phyloP scores from a whole-genome alignment of 1,284 basidiomycete genomes.

The Malassezia restricta region DNA sequence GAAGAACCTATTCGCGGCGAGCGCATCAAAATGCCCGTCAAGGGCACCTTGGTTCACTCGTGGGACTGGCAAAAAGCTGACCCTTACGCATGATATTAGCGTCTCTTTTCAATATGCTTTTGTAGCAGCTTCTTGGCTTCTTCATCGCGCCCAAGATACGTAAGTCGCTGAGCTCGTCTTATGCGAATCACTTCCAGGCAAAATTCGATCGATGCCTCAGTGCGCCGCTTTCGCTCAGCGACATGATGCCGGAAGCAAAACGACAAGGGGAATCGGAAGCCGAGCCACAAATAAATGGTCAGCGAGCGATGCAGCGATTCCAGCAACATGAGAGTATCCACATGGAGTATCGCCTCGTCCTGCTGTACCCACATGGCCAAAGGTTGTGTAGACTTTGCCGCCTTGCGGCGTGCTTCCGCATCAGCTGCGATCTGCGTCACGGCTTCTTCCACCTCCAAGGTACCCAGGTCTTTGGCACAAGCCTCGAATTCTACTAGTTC shows the following conservation, averaged over 20 bases:
- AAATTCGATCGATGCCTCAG: slow-evolving; percentile 59
- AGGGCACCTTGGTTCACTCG: slow-evolving; percentile 13
- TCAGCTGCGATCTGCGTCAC: background rate
- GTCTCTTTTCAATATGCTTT: background rate
- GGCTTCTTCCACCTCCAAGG: slow-evolving; percentile 45
- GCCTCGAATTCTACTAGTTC: slow-evolving; percentile 47
- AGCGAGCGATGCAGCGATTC: slow-evolving; percentile 73
- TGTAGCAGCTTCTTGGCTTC: background rate
- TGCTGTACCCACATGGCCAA: background rate
- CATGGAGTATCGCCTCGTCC: slow-evolving; percentile 20
- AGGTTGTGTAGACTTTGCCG: slow-evolving; percentile 7
- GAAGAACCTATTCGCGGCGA: slow-evolving; percentile 17
- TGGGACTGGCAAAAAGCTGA: slow-evolving; percentile 14
- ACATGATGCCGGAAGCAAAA: slow-evolving; percentile 58
- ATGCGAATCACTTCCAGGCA: slow-evolving; percentile 42
- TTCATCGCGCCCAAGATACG: slow-evolving; percentile 17
- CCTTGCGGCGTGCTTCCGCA: slow-evolving; percentile 1
- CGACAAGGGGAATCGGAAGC: slow-evolving; percentile 61
- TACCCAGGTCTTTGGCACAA: slow-evolving; percentile 46
- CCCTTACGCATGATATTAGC: background rate
- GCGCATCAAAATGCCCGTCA: slow-evolving; percentile 11
- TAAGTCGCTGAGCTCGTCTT: slow-evolving; percentile 27
- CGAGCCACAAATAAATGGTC: slow-evolving; percentile 76
- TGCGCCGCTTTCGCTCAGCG: slow-evolving; percentile 54
- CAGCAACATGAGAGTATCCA: slow-evolving; percentile 50